Conservation (phyloP, 371 early-diverging fungal genomes). For the Lichtheimia hyalospora region DNA sequence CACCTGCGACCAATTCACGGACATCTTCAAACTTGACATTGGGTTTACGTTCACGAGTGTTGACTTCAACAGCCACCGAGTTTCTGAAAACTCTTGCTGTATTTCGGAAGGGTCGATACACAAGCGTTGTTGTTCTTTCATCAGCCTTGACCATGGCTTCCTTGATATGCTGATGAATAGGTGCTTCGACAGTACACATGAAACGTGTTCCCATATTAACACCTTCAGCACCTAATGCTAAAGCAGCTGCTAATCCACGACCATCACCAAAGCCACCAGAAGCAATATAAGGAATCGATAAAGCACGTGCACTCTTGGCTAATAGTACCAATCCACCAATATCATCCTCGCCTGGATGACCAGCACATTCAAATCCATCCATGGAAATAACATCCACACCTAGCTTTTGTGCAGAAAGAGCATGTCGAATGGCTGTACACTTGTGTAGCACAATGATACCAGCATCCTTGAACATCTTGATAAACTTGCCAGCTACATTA, state of each 20-base stretch:
- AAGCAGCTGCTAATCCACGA: constrained; percentile 68
- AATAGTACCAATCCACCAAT: constrained; percentile 71
- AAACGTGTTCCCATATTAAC: constrained; percentile 85
- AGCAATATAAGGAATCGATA: constrained; percentile 71
- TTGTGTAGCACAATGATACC: constrained; percentile 76
- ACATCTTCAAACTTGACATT: constrained; percentile 69
- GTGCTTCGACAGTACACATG: constrained; percentile 77
- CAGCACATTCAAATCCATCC: constrained; percentile 84
- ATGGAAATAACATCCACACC: constrained; percentile 72
- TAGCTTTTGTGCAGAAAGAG: constrained; percentile 61
- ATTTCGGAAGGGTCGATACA: constrained; percentile 80
- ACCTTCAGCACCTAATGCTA: constrained; percentile 72
- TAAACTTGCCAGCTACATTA: constrained; percentile 59
- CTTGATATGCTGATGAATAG: constrained; percentile 75
- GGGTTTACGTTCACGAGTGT: constrained; percentile 60
- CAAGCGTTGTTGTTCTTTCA: constrained; percentile 66
- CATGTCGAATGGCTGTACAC: constrained; percentile 79
- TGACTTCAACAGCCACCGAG: constrained; percentile 70
- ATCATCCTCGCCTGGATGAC: constrained; percentile 86
- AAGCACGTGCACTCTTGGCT: constrained; percentile 65
- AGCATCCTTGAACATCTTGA: constrained; percentile 77
- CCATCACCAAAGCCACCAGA: constrained; percentile 82
- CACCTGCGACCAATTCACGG: constrained; percentile 67
- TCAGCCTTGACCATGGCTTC: constrained; percentile 70
- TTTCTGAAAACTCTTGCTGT: constrained; percentile 79